Evolutionary conservation across 257 asterid species (phyloP), one percentile per base, ranked within the genome.

Genomic region (Ligustrum vulgare): DNA sequence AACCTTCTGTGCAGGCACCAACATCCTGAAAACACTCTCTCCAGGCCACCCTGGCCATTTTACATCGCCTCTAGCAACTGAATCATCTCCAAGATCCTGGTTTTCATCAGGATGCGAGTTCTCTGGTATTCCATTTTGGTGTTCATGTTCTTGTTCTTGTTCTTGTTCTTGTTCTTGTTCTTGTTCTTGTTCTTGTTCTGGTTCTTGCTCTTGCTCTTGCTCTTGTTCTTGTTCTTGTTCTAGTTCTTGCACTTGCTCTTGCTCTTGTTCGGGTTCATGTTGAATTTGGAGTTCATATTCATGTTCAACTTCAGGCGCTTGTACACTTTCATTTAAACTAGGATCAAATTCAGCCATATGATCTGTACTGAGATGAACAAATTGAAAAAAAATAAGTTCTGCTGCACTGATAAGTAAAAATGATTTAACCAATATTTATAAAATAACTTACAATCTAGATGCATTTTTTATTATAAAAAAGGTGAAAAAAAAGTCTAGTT

Each of bases 31-130:
- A 70, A 94, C 83, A 67, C 91, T 89, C 87, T 94, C 99, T 72
- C 99, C 99, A 70, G 99, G 99, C 99, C 99, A 94, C 39, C 99
- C 99, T 18, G 97, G 98, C 99, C 99, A 94, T 85, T 85, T 94
- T 64, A 91, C 94, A 68, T 81, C 87, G 58, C 83, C 89, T 76
- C 79, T 89, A 77, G 77, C 68, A 54, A 75, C 85, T 25, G 89
- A 79, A 75, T 82, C 87, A 83, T 79, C 78, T 75, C 79, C 82
- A 72, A 54, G 80, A 77, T 80, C 86, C 82, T 81, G 86, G 74
- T 77, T 74, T 81, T 82, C 91, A 75, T 83, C 93, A 76, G 86
- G 87, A 13, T 73, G 80, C 45, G 65, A 39, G 77, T 78, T 80
- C 68, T 81, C 88, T 28, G 75, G 83, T 41, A 79, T 68, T 47